Evolutionary conservation across 2,329 filamentous ascomycete genomes (phyloP), one percentile per base, ranked within the genome.

Genomic region (Colletotrichum spinosum): DNA sequence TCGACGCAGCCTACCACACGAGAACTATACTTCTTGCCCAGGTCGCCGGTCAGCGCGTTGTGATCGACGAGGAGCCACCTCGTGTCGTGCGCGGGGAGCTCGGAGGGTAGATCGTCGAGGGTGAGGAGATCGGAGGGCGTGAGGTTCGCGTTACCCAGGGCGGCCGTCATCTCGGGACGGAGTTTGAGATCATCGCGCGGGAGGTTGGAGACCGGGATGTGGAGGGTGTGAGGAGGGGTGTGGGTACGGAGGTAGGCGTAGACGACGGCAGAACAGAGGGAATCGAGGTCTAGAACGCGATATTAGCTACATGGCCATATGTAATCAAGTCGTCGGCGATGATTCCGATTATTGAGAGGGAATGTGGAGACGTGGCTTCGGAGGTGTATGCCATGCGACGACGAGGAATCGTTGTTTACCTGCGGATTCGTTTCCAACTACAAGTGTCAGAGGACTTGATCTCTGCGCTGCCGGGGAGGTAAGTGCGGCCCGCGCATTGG

Each of bases 61-160:
- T 96, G 93, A 77, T 96, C 92, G 4, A 96, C 91, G 1, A 96
- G 81, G 15, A 93, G 78, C 91, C 91, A 94, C 54, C 80, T 81
- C 1, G 90, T 90, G 51, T 87, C 84, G 34, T 84, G 81, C 0
- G 87, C 81, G 0, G 75, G 71, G 10, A 91, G 73, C 45, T 73
- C 77, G 37, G 71, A 59, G 2, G 82, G 81, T 0, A 86, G 79
- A n/a, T 84, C 81, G 4, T 80, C 81, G 12, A 87, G 75, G 9
- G 84, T 94, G 60, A 94, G 83, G 0, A 96, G 81, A 67, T 94
- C 88, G 6, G 80, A 79, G 2, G 84, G 76, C 2, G 81, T 75
- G 3, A 93, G 81, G 39, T 85, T 85, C 1, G 89, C 89, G 65
- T 85, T 81, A 38, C 79, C 78, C 44, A 94, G 84, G 3, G 92